Conservation (phyloP, 108 stramenopile species). For the Mayamaea pseudoterrestris region DNA sequence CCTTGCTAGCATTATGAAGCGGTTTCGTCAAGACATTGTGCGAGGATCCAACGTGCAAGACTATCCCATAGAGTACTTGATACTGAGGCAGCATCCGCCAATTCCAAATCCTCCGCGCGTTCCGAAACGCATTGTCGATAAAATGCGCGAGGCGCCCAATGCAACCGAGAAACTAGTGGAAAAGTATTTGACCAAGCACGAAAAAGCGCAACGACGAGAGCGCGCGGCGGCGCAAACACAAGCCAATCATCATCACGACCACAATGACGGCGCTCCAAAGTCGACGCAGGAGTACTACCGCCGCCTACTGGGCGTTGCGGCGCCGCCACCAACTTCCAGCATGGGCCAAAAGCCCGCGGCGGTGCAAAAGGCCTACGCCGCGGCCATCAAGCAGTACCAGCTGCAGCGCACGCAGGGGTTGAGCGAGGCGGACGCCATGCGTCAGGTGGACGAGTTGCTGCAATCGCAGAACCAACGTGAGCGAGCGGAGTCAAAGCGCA, state of each 20-base stretch:
- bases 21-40: conserved; percentile 29
- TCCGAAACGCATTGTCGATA: conserved; percentile 30
- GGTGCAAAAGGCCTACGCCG: conserved; percentile 60
- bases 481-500: not conserved
- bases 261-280: conserved; percentile 12
- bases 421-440: conserved; percentile 48
- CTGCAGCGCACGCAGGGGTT: conserved; percentile 34
- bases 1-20: conserved; percentile 7
- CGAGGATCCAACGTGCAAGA: conserved; percentile 36
- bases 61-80: conserved; percentile 67
- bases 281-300: conserved; percentile 59
- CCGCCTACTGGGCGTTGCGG: conserved; percentile 39
- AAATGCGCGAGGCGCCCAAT: conserved; percentile 6
- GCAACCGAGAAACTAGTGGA: conserved; percentile 45
- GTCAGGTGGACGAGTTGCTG: conserved; percentile 53
- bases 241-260: conserved; percentile 6
- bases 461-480: conserved; percentile 30
- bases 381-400: conserved; percentile 66
- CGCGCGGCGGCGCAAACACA: conserved; percentile 18
- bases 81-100: conserved; percentile 63
- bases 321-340: conserved; percentile 26
- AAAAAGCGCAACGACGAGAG: too few relatives aligned
- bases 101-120: conserved; percentile 42
- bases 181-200: conserved; percentile 28
- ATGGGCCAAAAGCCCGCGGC: conserved; percentile 59